Base-by-base conservation (phyloP, 2,329 filamentous ascomycete species). In the Pseudogymnoascus sp. region DNA sequence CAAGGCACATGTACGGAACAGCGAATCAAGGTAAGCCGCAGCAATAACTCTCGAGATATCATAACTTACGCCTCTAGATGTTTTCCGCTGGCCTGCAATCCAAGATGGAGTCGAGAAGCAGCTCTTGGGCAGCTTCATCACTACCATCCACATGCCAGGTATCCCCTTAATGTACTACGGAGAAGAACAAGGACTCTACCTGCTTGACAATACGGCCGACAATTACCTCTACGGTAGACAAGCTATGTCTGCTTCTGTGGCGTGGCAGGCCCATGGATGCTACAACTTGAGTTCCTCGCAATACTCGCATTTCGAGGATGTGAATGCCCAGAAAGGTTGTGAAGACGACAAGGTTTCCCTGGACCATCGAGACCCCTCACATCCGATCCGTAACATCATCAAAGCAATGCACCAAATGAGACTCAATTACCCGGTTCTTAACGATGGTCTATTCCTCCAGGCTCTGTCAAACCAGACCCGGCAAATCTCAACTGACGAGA, bases 201-300 rank as follows among this genome's bases (percentile, higher is more conserved):
- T 85, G 1, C 72, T 87, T 2, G 85, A 88, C 67, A 85, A 81
- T 63, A 85, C 83, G 0, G 83, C 84, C 4, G 73, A 75, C 61
- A 86, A 87, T 67, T 88, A 87, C 67, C 78, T 88, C 47, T 87
- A 82, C 68, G 85, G 84, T 22, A 80, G 84, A 65, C 81, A 84
- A 68, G 74, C 84, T 2, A 86, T 87, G 79, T 79, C 80, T 9
- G 78, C 83, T 1, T 76, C 82, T 2, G 79, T 79, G 2, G 84
- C 84, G 2, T 87, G 84, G 84, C 81, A 84, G 66, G 76, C 78
- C 37, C 84, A 87, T 66, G 85, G 84, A 3, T 87, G 84, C 68
- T 87, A 86, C 71, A 74, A 74, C 9, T 74, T 85, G 2, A 75
- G 77, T 15, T 79, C 80, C 36, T 77, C 76, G 2, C 80, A 85